phyloP scores from a whole-genome alignment of 345 rosid species.

The Salix dunnii region DNA sequence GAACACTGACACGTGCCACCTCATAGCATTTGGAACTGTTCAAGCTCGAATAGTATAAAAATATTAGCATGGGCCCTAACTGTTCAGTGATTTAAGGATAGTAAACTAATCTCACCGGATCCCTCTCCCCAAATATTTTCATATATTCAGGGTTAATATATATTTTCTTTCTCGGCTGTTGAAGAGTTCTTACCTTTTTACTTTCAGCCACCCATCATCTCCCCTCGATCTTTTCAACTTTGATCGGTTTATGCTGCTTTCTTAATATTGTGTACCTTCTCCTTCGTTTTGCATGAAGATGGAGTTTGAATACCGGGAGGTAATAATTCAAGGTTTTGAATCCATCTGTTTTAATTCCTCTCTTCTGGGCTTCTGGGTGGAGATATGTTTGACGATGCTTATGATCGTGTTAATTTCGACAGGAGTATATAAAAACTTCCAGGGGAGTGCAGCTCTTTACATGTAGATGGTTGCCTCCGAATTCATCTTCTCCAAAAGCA shows the following conservation, averaged over 20 bases:
- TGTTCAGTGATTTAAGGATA: background rate
- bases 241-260: background rate
- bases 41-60: background rate
- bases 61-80: background rate
- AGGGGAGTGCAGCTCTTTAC: slow-evolving; percentile 72
- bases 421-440: slow-evolving; percentile 69
- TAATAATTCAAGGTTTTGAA: slow-evolving; percentile 3
- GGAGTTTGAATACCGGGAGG: slow-evolving; percentile 53
- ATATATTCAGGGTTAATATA: background rate
- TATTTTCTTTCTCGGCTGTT: background rate
- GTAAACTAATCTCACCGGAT: background rate
- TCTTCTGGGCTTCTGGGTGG: background rate
- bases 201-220: background rate
- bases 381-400: background rate
- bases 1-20: background rate
- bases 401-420: background rate
- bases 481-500: slow-evolving; percentile 59
- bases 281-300: slow-evolving; percentile 10
- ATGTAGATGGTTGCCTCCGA: slow-evolving; percentile 76
- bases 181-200: background rate
- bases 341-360: background rate
- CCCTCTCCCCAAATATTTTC: background rate
- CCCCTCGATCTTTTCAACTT: background rate
- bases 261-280: background rate
- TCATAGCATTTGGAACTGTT: background rate